Base-by-base conservation (phyloP, 129 eudicot genomes). In the Sambucus nigra region DNA sequence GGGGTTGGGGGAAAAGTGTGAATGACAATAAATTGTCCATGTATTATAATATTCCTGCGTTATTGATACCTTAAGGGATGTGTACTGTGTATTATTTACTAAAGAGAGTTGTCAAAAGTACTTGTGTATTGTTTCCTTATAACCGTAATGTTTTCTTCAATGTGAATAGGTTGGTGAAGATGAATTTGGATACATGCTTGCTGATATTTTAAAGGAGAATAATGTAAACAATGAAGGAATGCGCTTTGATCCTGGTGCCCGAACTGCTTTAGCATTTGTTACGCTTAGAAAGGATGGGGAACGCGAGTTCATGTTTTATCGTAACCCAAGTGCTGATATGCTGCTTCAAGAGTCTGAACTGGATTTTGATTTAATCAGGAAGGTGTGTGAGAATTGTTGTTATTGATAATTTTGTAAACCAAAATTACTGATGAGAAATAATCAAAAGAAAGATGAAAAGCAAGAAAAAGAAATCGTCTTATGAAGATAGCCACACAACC, bases 181-280 rank as follows among this genome's bases (percentile, higher is more conserved):
- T 70, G 98, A 91, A 68, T 91, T 91, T 50, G 98, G 98, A 20
- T 91, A 81, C 88, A 91, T 91, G 98, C 94, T 91, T 60, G 94
- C 95, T 60, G 76, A 91, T 42, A 91, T 91, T 72, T 53, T 91
- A 27, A 85, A 85, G 89, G 80, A 82, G 68, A 85, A 85, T 39
- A 85, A 91, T 52, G 98, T 91, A 29, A 91, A 91, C 68, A 82
- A 55, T 65, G 83, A 86, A 63, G 98, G 87, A 17, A 81, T 91
- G 98, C 84, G 95, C 28, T 91, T 91, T 75, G 98, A 91, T 69
- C 94, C 98, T 45, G 95, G 89, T 74, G 98, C 98, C 13, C 86
- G 95, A 45, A 85, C 98, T 45, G 98, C 98, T 53, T 72, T 91
- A 68, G 98, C 98, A 7, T 91, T 91, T 64, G 95, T 91, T 20